Base-by-base conservation (phyloP, 352 stramenopile species). In the Phytopythium sindhum region DNA sequence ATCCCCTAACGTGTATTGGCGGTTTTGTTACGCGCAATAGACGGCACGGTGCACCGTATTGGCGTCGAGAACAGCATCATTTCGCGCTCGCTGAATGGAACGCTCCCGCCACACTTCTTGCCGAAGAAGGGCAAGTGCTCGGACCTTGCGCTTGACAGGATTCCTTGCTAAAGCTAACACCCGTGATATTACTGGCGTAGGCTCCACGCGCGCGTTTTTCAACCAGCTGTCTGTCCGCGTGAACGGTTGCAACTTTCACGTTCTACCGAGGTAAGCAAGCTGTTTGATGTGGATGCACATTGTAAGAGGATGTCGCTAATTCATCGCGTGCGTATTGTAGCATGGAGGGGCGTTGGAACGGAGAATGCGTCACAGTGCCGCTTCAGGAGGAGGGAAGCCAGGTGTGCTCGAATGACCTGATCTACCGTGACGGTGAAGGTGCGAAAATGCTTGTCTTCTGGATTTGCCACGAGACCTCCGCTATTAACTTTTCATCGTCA, bases 271-370 rank as follows among this genome's bases (percentile, higher is more conserved):
- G 67, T 75, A 52, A 52, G 24, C 5, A 8, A 2, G n/a, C 12
- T 21, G 45, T 33, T 17, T 2, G 19, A 11, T 6, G 9, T 64
- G 9, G 21, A 23, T 45, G 14, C 6, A 4, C 28, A 21, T 17
- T 37, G 35, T 15, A n/a, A 60, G 17, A 55, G 9, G 24, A 21
- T 37, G n/a, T 1, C 12, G 54, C 29, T 62, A 12, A 23, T 26
- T 26, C 29, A 26, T 47, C 17, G 65, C 21, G 8, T 31, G 51
- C 12, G 41, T 33, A 8, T 24, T 3, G 23, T 8, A 91, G 81
- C 56, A 87, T 95, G 69, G 88, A 96, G 68, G 88, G 88, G 6
- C 82, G 88, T 19, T 96, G 88, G 88, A 96, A 96, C 53, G 88
- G 88, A 48, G 88, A 96, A 48, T 69, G 91, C 12, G 70, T 81